These are phyloP conservation scores for Penicillium manginii DNA, from an alignment of 495 filamentous ascomycete species.

Conservation along the genomic window DNA sequence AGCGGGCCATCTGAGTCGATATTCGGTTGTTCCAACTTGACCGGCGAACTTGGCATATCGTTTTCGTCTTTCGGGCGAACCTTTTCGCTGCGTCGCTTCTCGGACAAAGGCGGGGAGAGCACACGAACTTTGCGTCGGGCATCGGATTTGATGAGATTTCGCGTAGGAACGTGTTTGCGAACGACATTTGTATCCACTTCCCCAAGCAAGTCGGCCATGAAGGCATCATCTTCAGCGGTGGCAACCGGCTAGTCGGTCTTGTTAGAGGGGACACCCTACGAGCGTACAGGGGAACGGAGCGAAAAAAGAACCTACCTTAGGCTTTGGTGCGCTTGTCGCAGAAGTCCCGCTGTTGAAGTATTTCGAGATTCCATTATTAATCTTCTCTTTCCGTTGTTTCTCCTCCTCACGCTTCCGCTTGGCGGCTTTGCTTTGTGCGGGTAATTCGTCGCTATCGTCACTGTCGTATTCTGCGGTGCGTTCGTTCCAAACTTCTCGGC, in stretches of 20 bases:
- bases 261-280: background rate
- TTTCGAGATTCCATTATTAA: conserved; percentile 88
- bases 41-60: conserved; percentile 35
- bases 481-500: conserved; percentile 94
- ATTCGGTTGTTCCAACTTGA: conserved; percentile 37
- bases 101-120: conserved; percentile 71
- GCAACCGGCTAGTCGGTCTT: conserved; percentile 40
- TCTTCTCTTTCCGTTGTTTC: conserved; percentile 78
- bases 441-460: conserved; percentile 67
- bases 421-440: conserved; percentile 67
- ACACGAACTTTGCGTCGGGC: conserved; percentile 77
- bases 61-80: conserved; percentile 48
- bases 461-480: conserved; percentile 59
- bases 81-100: conserved; percentile 51
- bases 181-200: conserved; percentile 85
- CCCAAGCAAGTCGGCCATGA: conserved; percentile 80
- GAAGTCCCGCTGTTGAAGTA: conserved; percentile 81
- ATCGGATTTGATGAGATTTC: conserved; percentile 70
- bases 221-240: conserved; percentile 85
- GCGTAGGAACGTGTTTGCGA: conserved; percentile 56
- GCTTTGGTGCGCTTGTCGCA: conserved; percentile 67
- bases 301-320: conserved; percentile 64
- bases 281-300: background rate
- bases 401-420: conserved; percentile 94
- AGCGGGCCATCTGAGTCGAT: conserved; percentile 50